Base-by-base conservation (phyloP, 169 alveolate genomes). In the Cryptosporidium ryanae region DNA sequence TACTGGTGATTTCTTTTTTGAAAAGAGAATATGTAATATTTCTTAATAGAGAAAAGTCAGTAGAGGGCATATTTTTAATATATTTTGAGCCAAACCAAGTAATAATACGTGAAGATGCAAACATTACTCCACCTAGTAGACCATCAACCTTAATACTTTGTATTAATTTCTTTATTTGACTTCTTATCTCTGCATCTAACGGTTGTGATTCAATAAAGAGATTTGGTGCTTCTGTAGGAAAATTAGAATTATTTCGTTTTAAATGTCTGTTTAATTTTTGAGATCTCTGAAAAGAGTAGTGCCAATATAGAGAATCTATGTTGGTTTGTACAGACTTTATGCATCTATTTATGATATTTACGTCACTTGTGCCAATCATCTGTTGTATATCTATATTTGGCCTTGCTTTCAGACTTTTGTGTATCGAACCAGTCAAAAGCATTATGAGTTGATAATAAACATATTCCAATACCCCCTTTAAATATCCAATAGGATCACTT, bases 61-160 rank as follows among this genome's bases (percentile, higher is more conserved):
- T 76, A 4, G 76, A 43, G n/a, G 87, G 87, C 23, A 76, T 34
- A 34, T 59, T 46, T 59, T 31, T 55, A 61, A 76, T 61, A 46
- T 76, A 61, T 38, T 76, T 76, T 57, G 87, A 76, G 12, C 87
- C 87, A 23, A 76, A 76, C 87, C 87, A 76, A 46, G 87, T 29
- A 31, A 76, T 63, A 15, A 76, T 43, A 38, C 65, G 64, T 38
- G 29, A 23, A 31, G 68, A 76, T 23, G 44, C 70, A 61, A 76
- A 76, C 71, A 76, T 21, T 38, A 48, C 50, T 13, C 87, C 87
- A 43, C 76, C 87, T 4, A 76, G 27, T 38, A 76, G 55, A 64
- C 48, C 64, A 21, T 54, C 64, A 17, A 21, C 21, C 12, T 46
- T 76, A 44, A 76, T 29, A 38, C 43, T 21, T 21, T 65, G 18